Conservation (phyloP, 2,329 filamentous ascomycete genomes). For the Cryphonectria carpinicola region DNA sequence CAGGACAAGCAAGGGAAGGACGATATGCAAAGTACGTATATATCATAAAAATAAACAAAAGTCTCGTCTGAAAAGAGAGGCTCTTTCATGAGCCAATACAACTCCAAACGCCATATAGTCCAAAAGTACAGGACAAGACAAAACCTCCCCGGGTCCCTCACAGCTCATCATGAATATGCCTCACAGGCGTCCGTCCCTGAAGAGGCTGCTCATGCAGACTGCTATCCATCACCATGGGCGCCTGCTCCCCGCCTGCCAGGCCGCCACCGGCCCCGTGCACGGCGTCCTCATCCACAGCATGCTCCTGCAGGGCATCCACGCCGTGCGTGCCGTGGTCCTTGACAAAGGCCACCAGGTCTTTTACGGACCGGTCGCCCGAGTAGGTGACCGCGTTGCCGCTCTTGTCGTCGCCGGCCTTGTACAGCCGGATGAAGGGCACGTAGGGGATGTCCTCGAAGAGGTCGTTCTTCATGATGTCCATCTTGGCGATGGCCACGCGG, state of each 20-base stretch:
- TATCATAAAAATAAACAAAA: not conserved
- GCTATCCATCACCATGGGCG: slow-evolving; percentile 51
- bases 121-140: not conserved
- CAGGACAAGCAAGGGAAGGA: not conserved
- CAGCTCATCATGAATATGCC: slow-evolving; percentile 1
- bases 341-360: slow-evolving; percentile 91
- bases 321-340: slow-evolving; percentile 92
- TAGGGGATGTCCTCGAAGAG: slow-evolving; percentile 95
- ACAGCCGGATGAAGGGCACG: slow-evolving; percentile 99
- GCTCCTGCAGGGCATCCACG: slow-evolving; percentile 66
- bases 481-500: slow-evolving; percentile 92
- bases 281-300: slow-evolving; percentile 55
- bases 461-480: slow-evolving; percentile 95
- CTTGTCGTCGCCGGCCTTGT: slow-evolving; percentile 82
- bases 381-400: slow-evolving; percentile 77
- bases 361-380: slow-evolving; percentile 82
- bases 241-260: slow-evolving; percentile 53
- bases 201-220: slow-evolving; percentile 50
- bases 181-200: slow-evolving; percentile 5
- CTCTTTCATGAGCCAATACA: not conserved
- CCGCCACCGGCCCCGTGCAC: slow-evolving; percentile 53
- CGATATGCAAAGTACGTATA: not conserved
- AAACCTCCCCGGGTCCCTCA: not conserved
- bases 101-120: not conserved
- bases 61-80: not conserved